These are phyloP conservation scores for Selaginella moellendorffii DNA, from an alignment of 75 land plant species.

Conservation along the genomic window DNA sequence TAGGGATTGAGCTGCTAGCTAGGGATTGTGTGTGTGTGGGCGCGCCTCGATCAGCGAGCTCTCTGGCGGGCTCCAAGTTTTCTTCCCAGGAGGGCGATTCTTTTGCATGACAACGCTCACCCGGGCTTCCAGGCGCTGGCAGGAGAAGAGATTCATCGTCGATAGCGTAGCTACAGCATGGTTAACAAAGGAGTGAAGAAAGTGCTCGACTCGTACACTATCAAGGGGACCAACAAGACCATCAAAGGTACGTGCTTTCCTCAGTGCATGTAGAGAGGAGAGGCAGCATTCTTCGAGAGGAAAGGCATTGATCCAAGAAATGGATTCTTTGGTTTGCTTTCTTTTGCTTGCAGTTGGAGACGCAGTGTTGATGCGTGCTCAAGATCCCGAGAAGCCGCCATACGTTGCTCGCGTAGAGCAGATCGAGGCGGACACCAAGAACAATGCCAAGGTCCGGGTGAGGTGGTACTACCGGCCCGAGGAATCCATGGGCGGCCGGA, in stretches of 20 bases:
- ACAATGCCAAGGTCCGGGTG: constrained; percentile 27
- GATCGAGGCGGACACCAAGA: constrained; percentile 31
- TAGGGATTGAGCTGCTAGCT: no score
- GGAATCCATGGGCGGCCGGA: constrained; percentile 27
- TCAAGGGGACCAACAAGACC: constrained; percentile 67
- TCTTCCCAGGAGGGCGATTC: no score
- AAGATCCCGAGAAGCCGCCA: constrained; percentile 57
- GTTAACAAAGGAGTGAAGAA: constrained; percentile 52
- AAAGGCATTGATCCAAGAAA: background rate
- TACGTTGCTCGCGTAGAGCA: constrained; percentile 63
- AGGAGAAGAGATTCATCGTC: no score
- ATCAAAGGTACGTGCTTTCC: constrained; percentile 34
- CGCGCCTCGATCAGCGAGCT: no score
- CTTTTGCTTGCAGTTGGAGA: constrained; percentile 41
- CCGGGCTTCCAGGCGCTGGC: no score
- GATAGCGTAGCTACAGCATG: no score
- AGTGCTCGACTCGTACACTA: constrained; percentile 54
- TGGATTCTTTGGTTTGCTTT: background rate
- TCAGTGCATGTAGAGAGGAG: background rate
- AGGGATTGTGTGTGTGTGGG: no score
- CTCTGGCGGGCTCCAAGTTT: no score
- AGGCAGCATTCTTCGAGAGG: background rate
- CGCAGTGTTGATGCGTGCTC: constrained; percentile 58
- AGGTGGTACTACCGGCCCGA: constrained; percentile 38
- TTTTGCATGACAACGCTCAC: no score